Base-by-base conservation (phyloP, 139 green algal species). In the Chlamydomonas sphaeroides region DNA sequence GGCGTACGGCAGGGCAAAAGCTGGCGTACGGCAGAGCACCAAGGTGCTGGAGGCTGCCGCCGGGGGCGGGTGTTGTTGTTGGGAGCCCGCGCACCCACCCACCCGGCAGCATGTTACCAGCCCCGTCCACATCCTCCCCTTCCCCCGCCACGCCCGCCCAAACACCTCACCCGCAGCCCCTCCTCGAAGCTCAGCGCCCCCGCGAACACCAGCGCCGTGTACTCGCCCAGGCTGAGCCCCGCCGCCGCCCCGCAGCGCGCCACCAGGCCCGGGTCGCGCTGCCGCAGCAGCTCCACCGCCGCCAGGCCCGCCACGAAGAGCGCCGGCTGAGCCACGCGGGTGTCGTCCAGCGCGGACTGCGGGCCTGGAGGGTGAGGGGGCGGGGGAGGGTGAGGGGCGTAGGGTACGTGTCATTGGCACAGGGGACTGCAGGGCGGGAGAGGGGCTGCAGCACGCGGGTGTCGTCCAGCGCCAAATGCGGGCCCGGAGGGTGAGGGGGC, bases 141-240 rank as follows among this genome's bases (percentile, higher is more conserved):
- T n/a, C n/a, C n/a, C n/a, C n/a, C n/a, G n/a, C n/a, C n/a, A n/a
- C n/a, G n/a, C n/a, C n/a, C n/a, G 11, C 45, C 45, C 14, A 53
- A 10, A 10, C 45, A 14, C 45, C 73, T 36, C n/a, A 95, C 94
- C 89, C 93, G 93, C 14, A 98, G 82, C 3, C 90, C 96, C 62
- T 99, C 96, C 86, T 97, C 93, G 71, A 98, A 98, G 79, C 65
- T 93, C 35, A 99, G 81, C 1, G 89, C 94, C 5, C 95, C 96
- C 1, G 93, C 92, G 83, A 95, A 96, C 66, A 97, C 94, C 36
- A 99, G 92, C 10, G 96, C 96, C 48, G 86, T 90, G 92, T 98
- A 98, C 89, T 99, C 96, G 5, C 96, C 96, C 69, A 98, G 90
- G 59, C 86, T 94, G 48, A 98, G 94, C 0, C 95, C 95, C 23